Percentiles rank a stretch among this genome's conserved stretches.
Evolutionary conservation across 2,329 filamentous ascomycete genomes (phyloP).

Genomic region (Seiridium unicorne): DNA sequence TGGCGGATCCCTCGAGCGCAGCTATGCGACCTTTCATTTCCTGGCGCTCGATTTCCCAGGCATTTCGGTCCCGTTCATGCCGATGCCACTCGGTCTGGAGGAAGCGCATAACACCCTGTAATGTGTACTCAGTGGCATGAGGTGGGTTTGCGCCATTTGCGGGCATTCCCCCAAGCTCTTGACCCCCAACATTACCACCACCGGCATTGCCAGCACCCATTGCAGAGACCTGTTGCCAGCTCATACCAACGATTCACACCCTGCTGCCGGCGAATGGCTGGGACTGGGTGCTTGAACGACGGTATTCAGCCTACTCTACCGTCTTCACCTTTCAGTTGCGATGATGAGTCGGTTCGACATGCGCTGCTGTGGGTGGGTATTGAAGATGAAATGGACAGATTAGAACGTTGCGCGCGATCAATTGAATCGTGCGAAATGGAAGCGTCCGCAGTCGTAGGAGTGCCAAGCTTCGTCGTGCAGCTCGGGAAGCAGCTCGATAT

Average conservation of each 20-base stretch:
- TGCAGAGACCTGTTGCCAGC: slow-evolving; percentile 33
- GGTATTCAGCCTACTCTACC: slow-evolving; percentile 2
- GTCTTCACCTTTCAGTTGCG: slow-evolving; percentile 5
- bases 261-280: neutral
- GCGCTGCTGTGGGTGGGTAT: neutral
- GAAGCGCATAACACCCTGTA: slow-evolving; percentile 93
- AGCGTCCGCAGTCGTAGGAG: slow-evolving; percentile 16
- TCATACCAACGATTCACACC: slow-evolving; percentile 22
- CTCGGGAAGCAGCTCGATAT: neutral
- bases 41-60: slow-evolving; percentile 98
- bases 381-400: neutral
- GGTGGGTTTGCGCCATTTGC: slow-evolving; percentile 48
- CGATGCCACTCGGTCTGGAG: slow-evolving; percentile 99
- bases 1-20: slow-evolving; percentile 83
- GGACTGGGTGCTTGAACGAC: neutral
- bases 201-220: slow-evolving; percentile 41
- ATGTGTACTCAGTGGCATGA: slow-evolving; percentile 60
- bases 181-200: slow-evolving; percentile 42
- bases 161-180: slow-evolving; percentile 36
- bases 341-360: slow-evolving; percentile 8
- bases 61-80: slow-evolving; percentile 94
- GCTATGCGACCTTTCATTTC: slow-evolving; percentile 99
- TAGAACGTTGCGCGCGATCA: neutral
- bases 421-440: neutral
- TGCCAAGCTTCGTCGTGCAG: slow-evolving; percentile 15